Base-by-base conservation (phyloP, 192 early-diverging fungal genomes). In the Dissophora globulifera region DNA sequence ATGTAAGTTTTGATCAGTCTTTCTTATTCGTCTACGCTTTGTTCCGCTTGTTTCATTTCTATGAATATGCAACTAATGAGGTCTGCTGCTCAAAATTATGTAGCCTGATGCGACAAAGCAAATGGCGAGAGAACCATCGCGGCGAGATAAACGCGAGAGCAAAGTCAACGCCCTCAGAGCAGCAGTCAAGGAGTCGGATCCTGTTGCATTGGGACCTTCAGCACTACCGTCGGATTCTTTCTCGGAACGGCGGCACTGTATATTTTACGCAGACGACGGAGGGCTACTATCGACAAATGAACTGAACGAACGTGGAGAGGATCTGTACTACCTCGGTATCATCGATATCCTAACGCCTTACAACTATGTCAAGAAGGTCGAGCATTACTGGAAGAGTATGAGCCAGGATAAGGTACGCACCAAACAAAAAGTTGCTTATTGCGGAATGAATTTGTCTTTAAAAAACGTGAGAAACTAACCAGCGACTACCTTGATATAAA, bases 301-400 rank as follows among this genome's bases (percentile, higher is more conserved):
- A 49, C 55, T 82, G 43, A 89, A 97, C 69, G 69, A 87, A 45
- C 86, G 91, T 2, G 71, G 85, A 10, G 82, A 86, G 49, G 82
- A 91, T 52, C 83, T 98, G 10, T 99, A 99, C 82, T 98, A 95
- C 70, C 86, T 99, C 63, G 96, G 96, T 15, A 90, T 98, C 61
- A 99, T 99, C 54, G 98, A 99, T 69, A 98, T 99, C 48, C 86
- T 99, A 56, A 99, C 98, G 17, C 89, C 93, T 6, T 99, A 98
- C 81, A 91, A 94, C 79, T 75, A 87, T 29, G 79, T 86, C 49
- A 99, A 99, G 81, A 90, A 92, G 66, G 63, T 91, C 33, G 98
- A 99, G 74, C 93, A 95, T 61, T 79, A 93, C 25, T 96, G 91
- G 85, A 99, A 97, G 80, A 83, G 89, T 9, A 67, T 98, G 53